Conservation (phyloP, 176 grass and related monocot genomes). For the Rhipidocladum racemiflorum region DNA sequence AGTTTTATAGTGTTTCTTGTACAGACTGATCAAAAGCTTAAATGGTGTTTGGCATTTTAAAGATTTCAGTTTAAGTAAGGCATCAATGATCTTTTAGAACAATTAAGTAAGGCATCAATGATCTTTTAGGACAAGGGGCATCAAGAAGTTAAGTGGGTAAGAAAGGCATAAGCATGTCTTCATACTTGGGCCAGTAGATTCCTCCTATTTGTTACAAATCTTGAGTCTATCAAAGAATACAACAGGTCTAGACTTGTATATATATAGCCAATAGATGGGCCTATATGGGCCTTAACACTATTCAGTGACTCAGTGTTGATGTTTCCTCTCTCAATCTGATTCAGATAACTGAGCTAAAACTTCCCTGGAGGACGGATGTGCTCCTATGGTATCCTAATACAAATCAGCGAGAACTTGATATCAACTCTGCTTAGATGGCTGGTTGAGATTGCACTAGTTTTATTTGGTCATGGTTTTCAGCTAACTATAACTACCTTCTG, state of each 20-base stretch:
- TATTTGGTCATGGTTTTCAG: not conserved
- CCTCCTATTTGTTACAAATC: too few species aligned
- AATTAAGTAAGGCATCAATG: constrained; percentile 33
- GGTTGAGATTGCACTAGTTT: not conserved
- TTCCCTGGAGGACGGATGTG: not conserved
- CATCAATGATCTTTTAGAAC: constrained; percentile 23
- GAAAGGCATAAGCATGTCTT: constrained; percentile 26
- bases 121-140: constrained; percentile 4
- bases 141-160: constrained; percentile 6
- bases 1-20: not conserved
- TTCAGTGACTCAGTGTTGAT: not conserved
- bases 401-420: not conserved
- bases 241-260: too few species aligned
- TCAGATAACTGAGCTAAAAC: not conserved
- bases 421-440: constrained; percentile 14
- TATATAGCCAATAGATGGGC: too few species aligned
- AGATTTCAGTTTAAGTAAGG: constrained; percentile 30
- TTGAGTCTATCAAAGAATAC: too few species aligned
- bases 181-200: constrained; percentile 1
- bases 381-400: not conserved
- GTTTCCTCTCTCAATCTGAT: not conserved
- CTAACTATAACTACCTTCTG: not conserved
- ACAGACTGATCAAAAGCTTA: constrained; percentile 1
- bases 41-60: not conserved
- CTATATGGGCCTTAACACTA: too few species aligned